Evolutionary conservation across 2,329 filamentous ascomycete species (phyloP), one percentile per base, ranked within the genome.

Genomic region (Colletotrichum sublineola): DNA sequence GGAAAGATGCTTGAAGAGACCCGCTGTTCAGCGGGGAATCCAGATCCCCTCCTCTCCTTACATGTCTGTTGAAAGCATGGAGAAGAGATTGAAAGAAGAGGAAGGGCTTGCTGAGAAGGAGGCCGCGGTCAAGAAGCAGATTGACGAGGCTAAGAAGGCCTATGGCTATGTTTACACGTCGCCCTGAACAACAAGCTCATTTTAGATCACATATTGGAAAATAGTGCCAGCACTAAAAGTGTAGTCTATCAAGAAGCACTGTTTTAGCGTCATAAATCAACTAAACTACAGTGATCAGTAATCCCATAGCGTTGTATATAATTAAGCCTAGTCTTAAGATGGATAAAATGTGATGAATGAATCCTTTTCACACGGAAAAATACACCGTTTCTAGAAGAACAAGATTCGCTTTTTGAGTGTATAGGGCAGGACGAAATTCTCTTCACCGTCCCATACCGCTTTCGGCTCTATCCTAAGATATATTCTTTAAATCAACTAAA

Each of bases 11-110:
- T 80, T 84, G 29, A 84, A 83, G 36, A 84, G 92, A 1, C 87
- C 89, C 0, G 91, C 85, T 1, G 87, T 93, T 0, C 85, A 91
- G 81, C 91, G 87, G 82, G 93, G 92, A 1, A 82, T 88, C 24
- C 83, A 89, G 77, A 85, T 94, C 11, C 93, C 93, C 0, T 81
- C 82, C 20, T 81, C 81, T 73, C 80, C 79, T 48, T 52, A 73
- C 0, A 76, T 86, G 18, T 67, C 36, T 7, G 89, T 90, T 75
- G 81, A 77, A 1, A 71, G 76, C 2, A 80, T 86, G 65, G 68
- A 79, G 74, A 78, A 83, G 78, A 80, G 80, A 36, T 63, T 87
- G 53, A 68, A 73, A 69, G 81, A 84, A 77, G 80, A 84, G 3
- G 84, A 88, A 46, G 86, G 87, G 72, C 85, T 84, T 73, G 84